phyloP scores from a whole-genome alignment of 495 filamentous ascomycete species.

The Hypoxylon intermedium region DNA sequence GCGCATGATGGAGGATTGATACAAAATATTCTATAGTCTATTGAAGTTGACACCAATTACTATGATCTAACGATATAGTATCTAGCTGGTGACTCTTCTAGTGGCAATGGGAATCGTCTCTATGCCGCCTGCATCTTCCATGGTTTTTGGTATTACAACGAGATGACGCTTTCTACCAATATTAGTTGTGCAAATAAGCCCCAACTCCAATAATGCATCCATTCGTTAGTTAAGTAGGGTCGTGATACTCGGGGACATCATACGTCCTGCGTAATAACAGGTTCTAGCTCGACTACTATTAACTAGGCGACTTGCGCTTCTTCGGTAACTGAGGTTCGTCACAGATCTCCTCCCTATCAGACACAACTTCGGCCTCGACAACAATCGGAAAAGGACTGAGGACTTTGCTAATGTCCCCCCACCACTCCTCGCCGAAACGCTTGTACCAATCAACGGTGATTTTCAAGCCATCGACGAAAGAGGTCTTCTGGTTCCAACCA shows the following conservation, averaged over 20 bases:
- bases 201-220: conserved; percentile 21
- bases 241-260: background rate
- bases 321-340: conserved; percentile 49
- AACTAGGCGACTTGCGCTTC: conserved; percentile 52
- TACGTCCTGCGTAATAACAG: background rate
- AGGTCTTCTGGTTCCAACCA: conserved; percentile 71
- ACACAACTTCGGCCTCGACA: conserved; percentile 55
- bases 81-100: background rate
- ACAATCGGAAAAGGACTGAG: conserved; percentile 66
- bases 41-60: background rate
- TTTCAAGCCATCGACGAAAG: conserved; percentile 66
- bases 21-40: background rate
- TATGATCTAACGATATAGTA: background rate
- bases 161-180: conserved; percentile 7
- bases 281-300: conserved; percentile 52
- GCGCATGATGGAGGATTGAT: background rate
- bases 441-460: conserved; percentile 76
- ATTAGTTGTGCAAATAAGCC: conserved; percentile 4
- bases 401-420: conserved; percentile 74
- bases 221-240: background rate
- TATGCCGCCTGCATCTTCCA: conserved; percentile 8
- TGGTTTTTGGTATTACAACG: conserved; percentile 3
- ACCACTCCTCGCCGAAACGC: conserved; percentile 68
- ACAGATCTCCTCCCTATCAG: conserved; percentile 56
- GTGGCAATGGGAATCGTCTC: background rate